Base-by-base conservation (phyloP, 768 basidiomycete genomes). In the Rhodosporidiobolus odoratus region DNA sequence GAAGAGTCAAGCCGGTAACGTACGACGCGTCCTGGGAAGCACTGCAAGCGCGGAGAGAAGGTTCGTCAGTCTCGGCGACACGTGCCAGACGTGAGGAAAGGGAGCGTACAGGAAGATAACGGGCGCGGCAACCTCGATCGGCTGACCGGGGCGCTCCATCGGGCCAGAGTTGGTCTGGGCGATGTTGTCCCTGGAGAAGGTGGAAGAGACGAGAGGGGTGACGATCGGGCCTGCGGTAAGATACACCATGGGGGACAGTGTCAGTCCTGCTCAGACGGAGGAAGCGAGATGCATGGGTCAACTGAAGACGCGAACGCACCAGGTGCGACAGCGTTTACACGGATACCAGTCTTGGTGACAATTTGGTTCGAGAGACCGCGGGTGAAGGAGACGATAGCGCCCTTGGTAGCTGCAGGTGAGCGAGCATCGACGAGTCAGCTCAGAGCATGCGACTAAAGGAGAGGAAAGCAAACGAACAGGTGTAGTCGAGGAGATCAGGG, bases 321-420 rank as follows among this genome's bases (percentile, higher is more conserved):
- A n/a, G 71, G 50, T 30, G 37, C 74, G 78, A 71, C 62, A 79
- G 80, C 78, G 68, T 84, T 84, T 57, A 84, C 83, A 32, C 85
- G 78, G 67, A 85, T 83, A 12, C 81, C 81, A 76, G 82, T 83
- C 68, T 82, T 80, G 63, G 82, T 82, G 50, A 85, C 82, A 47
- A 85, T 80, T 76, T 85, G 83, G 76, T 85, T 85, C 60, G 80
- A 82, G 63, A 85, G 77, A 0, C 81, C 82, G 35, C 84, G 78
- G 59, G 82, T 82, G 76, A 84, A 84, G 21, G 76, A 80, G 60
- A 84, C 79, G 68, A 85, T 83, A 15, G 84, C 83, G 16, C 85
- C 85, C 76, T 85, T 85, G 35, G 85, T 85, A 13, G 83, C 66
- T 75, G 65, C 38, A 19, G 17, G n/a, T n/a, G n/a, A n/a, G n/a